Evolutionary conservation across 2,329 filamentous ascomycete genomes (phyloP).

Genomic region (Alternaria sp.): DNA sequence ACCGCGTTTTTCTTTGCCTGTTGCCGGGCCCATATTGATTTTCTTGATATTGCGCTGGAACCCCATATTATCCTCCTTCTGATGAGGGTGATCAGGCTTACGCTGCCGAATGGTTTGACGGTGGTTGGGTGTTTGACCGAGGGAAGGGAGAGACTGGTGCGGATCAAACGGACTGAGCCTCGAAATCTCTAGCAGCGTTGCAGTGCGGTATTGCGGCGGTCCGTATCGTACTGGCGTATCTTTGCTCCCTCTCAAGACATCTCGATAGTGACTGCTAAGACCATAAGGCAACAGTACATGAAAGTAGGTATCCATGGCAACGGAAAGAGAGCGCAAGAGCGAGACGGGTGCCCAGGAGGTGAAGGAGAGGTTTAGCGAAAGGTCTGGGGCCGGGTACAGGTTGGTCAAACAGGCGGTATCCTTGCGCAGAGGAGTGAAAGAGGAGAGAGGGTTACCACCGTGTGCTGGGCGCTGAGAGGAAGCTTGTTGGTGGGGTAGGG

Average conservation of each 20-base stretch:
- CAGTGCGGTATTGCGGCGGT: background rate
- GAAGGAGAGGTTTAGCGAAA: background rate
- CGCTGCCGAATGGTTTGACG: background rate
- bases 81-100: background rate
- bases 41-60: background rate
- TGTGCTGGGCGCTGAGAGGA: background rate
- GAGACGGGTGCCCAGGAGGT: background rate
- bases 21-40: background rate
- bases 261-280: constrained; percentile 4
- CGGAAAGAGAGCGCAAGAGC: constrained; percentile 33
- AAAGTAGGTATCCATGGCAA: constrained; percentile 4
- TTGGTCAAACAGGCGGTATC: background rate
- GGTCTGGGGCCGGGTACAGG: background rate
- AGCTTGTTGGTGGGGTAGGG: background rate
- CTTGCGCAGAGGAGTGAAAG: background rate
- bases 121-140: background rate
- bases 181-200: background rate
- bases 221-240: background rate
- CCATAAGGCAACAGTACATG: constrained; percentile 17
- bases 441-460: background rate
- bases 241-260: background rate
- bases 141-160: background rate
- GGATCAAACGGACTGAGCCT: no score
- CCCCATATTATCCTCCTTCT: background rate
- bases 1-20: background rate